phyloP scores from a whole-genome alignment of 192 early-diverging fungal species.

The Dimargaris cristalligena region DNA sequence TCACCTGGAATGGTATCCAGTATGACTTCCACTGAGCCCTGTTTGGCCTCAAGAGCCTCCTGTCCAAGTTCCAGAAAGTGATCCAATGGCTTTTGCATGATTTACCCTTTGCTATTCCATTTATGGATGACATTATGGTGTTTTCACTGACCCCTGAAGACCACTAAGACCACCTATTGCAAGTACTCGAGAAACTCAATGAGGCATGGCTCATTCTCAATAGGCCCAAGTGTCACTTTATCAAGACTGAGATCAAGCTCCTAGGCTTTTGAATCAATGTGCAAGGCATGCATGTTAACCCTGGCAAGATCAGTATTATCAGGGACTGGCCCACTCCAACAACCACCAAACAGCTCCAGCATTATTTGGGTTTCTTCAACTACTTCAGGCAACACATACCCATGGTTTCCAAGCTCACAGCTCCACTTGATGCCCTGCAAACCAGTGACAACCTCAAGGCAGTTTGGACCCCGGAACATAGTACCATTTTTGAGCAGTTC shows the following conservation, averaged over 20 bases:
- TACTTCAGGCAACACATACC: not conserved
- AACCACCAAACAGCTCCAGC: not conserved
- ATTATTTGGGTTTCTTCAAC: not conserved
- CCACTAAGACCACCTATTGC: not conserved
- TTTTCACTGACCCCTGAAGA: not conserved
- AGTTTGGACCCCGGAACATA: not conserved
- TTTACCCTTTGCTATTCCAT: not conserved
- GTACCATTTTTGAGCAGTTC: not conserved
- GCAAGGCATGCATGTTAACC: not conserved
- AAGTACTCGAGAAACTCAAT: not conserved
- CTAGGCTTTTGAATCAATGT: not conserved
- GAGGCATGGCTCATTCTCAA: not conserved
- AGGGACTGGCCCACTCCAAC: not conserved
- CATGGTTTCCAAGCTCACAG: not conserved
- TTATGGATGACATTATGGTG: not conserved
- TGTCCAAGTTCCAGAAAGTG: not conserved
- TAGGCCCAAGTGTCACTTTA: not conserved
- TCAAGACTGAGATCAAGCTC: not conserved
- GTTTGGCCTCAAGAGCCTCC: slow-evolving; percentile 12
- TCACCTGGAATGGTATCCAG: slow-evolving; percentile 10
- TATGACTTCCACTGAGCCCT: slow-evolving; percentile 12
- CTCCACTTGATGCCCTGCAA: not conserved
- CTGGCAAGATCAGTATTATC: not conserved
- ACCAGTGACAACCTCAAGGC: not conserved
- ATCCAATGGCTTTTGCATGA: not conserved